Percentiles rank a stretch among this genome's conserved stretches.
phyloP scores from a whole-genome alignment of 495 filamentous ascomycete species.

The Oidiodendron maius region DNA sequence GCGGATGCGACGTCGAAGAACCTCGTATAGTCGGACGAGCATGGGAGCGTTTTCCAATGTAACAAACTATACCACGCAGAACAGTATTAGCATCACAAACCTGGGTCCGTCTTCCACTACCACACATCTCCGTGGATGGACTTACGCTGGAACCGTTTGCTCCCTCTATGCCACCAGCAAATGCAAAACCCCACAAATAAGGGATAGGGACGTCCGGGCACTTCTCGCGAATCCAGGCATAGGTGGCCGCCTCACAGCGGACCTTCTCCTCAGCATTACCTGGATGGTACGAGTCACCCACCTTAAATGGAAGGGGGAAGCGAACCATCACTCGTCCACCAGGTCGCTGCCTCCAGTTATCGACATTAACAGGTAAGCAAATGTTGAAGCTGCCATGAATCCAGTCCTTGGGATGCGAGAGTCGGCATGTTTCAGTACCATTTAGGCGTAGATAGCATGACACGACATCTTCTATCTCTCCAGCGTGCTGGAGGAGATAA shows the following conservation, averaged over 20 bases:
- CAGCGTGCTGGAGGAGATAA: conserved; percentile 5
- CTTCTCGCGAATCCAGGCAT: conserved; percentile 25
- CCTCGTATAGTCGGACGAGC: not conserved
- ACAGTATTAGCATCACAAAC: not conserved
- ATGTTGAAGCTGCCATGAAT: conserved; percentile 34
- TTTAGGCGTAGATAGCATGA: conserved; percentile 22
- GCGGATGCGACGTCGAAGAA: not conserved
- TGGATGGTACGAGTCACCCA: conserved; percentile 14
- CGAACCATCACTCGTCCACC: not conserved
- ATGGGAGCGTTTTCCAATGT: not conserved
- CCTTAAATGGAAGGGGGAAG: conserved; percentile 23
- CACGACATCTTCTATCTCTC: conserved; percentile 21
- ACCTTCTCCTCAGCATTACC: conserved; percentile 35
- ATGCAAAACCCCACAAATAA: conserved; percentile 27
- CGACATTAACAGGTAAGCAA: conserved; percentile 24
- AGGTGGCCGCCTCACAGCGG: conserved; percentile 23
- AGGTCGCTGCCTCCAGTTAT: not conserved
- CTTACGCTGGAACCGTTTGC: too few species aligned
- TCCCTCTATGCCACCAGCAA: conserved; percentile 24
- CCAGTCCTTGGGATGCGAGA: conserved; percentile 27
- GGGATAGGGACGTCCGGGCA: conserved; percentile 25
- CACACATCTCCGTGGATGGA: conserved; percentile 11
- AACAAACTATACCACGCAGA: not conserved
- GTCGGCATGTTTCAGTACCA: conserved; percentile 16
- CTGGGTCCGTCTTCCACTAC: not conserved